A percentile compares a stretch with the other conserved stretches of the same genome.
Evolutionary conservation across 371 early-diverging fungal genomes (phyloP).

Genomic region (Mycotypha africana): DNA sequence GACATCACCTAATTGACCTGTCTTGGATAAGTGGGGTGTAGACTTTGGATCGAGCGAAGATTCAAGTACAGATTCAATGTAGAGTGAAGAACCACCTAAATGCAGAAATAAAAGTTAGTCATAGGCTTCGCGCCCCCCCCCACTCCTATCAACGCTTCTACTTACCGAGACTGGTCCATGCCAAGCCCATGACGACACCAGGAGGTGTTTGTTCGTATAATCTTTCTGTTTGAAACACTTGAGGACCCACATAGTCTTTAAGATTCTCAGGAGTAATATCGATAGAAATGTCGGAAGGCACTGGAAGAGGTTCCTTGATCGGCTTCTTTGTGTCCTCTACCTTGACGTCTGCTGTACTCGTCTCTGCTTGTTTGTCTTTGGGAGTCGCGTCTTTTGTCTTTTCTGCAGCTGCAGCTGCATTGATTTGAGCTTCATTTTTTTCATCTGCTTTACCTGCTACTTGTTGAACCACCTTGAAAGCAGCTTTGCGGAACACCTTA

Average conservation of each 20-base stretch:
- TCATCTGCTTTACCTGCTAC: conserved; percentile 28
- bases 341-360: conserved; percentile 8
- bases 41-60: conserved; percentile 59
- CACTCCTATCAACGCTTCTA: too few relatives aligned
- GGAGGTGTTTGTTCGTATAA: conserved; percentile 87
- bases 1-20: conserved; percentile 96
- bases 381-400: too few relatives aligned
- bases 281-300: conserved; percentile 55
- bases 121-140: too few relatives aligned
- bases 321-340: too few relatives aligned
- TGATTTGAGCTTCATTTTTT: conserved; percentile 3
- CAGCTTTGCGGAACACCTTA: conserved; percentile 94
- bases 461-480: conserved; percentile 78
- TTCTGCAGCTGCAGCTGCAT: too few relatives aligned
- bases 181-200: conserved; percentile 95
- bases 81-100: conserved; percentile 88
- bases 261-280: conserved; percentile 64
- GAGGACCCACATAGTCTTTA: conserved; percentile 91
- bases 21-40: conserved; percentile 66
- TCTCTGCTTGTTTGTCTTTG: conserved; percentile 8
- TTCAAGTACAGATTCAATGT: conserved; percentile 93
- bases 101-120: not conserved
- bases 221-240: conserved; percentile 84
- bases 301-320: conserved; percentile 41
- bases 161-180: conserved; percentile 92